These are phyloP conservation scores for Pichia heedii DNA, from an alignment of 805 yeast genomes.

Conservation along the genomic window DNA sequence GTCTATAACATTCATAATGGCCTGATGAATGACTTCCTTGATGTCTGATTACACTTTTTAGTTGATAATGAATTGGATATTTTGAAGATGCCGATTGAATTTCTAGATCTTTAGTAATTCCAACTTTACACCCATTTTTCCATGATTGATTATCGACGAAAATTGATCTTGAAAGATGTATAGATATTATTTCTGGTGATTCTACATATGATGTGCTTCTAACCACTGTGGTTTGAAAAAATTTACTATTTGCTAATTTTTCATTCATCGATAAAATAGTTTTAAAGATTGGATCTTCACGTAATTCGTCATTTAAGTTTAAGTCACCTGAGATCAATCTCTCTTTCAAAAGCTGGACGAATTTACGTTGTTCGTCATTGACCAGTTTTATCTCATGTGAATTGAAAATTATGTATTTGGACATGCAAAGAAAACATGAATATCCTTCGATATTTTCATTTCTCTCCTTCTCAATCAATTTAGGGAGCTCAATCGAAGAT, in stretches of 20 bases:
- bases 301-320: constrained; percentile 56
- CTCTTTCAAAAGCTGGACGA: constrained; percentile 27
- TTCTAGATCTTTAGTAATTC: constrained; percentile 47
- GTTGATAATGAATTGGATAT: constrained; percentile 32
- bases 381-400: not conserved
- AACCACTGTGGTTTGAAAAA: constrained; percentile 49
- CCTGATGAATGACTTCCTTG: constrained; percentile 84
- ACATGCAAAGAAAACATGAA: constrained; percentile 67
- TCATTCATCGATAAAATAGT: constrained; percentile 27
- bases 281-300: constrained; percentile 35
- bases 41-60: constrained; percentile 73
- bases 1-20: constrained; percentile 82
- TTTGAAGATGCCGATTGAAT: constrained; percentile 21
- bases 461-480: constrained; percentile 47
- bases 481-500: constrained; percentile 30
- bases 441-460: constrained; percentile 70
- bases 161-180: constrained; percentile 84
- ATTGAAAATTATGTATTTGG: constrained; percentile 21
- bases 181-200: constrained; percentile 62
- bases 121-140: constrained; percentile 67
- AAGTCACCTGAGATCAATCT: constrained; percentile 30
- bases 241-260: constrained; percentile 21
- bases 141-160: constrained; percentile 58
- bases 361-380: constrained; percentile 21
- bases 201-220: constrained; percentile 52